Percentiles rank a stretch among this genome's conserved stretches.
These are phyloP conservation scores for Boletus speciosus DNA, from an alignment of 768 basidiomycete species.

Conservation along the genomic window DNA sequence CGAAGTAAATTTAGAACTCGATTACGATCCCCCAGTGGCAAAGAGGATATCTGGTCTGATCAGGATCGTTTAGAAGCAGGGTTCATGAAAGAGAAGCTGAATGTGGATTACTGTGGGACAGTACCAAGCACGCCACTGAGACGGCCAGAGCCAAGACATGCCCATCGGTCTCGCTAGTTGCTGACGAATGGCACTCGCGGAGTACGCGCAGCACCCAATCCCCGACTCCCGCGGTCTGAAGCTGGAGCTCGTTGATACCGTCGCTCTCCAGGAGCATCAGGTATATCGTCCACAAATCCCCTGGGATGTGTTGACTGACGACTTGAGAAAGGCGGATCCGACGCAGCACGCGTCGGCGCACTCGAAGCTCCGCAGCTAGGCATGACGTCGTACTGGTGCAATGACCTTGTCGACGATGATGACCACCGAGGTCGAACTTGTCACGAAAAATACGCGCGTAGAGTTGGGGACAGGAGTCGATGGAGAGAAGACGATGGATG, in stretches of 20 bases:
- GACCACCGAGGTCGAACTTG: slow-evolving; percentile 43
- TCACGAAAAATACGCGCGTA: slow-evolving; percentile 53
- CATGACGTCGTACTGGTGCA: slow-evolving; percentile 37
- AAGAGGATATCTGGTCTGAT: slow-evolving; percentile 38
- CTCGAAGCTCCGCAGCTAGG: slow-evolving; percentile 47
- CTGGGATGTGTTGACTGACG: slow-evolving; percentile 27
- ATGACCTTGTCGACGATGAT: slow-evolving; percentile 22
- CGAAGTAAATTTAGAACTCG: slow-evolving; percentile 42
- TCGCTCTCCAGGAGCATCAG: slow-evolving; percentile 61
- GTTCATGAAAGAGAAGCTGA: slow-evolving; percentile 22
- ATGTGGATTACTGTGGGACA: slow-evolving; percentile 35
- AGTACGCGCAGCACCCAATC: slow-evolving; percentile 26
- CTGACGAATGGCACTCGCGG: slow-evolving; percentile 12
- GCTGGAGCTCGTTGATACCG: slow-evolving; percentile 44
- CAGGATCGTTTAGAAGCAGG: slow-evolving; percentile 24
- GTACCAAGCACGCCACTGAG: slow-evolving; percentile 34
- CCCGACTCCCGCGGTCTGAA: slow-evolving; percentile 40
- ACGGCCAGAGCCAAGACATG: slow-evolving; percentile 26
- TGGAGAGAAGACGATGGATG: slow-evolving; percentile 42
- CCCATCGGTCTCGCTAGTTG: slow-evolving; percentile 5
- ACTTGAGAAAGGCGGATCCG: slow-evolving; percentile 39
- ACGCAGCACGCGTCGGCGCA: slow-evolving; percentile 45
- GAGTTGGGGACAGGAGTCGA: slow-evolving; percentile 46
- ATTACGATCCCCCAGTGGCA: slow-evolving; percentile 37
- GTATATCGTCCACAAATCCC: slow-evolving; percentile 56